Percentiles rank a stretch among this genome's conserved stretches.
These are phyloP conservation scores for Orychophragmus violaceus DNA, from an alignment of 345 rosid genomes.

Conservation along the genomic window DNA sequence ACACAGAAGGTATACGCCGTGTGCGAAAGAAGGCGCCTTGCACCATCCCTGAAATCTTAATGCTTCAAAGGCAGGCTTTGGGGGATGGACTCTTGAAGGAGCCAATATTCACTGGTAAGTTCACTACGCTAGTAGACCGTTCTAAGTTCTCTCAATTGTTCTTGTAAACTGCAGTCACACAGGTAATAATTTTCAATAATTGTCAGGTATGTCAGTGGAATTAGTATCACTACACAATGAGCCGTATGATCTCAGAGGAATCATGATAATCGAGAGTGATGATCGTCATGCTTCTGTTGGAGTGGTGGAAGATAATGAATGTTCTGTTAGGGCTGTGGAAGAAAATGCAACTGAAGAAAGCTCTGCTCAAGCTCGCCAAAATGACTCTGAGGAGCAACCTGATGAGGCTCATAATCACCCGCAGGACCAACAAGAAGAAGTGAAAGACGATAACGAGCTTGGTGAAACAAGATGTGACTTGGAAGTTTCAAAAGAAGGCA, in stretches of 20 bases:
- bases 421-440: constrained; percentile 14
- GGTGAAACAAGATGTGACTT: constrained; percentile 36
- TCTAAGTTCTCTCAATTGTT: constrained; percentile 5
- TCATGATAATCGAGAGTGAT: constrained; percentile 42
- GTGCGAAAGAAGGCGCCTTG: constrained; percentile 98
- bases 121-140: constrained; percentile 10
- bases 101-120: constrained; percentile 71
- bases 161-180: constrained; percentile 11
- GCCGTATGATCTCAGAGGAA: constrained; percentile 57
- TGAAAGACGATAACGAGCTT: constrained; percentile 34
- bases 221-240: constrained; percentile 49
- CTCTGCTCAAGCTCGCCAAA: constrained; percentile 9
- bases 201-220: constrained; percentile 70
- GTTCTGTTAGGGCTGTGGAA: constrained; percentile 32
- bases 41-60: constrained; percentile 72
- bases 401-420: constrained; percentile 6
- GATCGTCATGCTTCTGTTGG: constrained; percentile 37
- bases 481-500: constrained; percentile 39
- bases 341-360: constrained; percentile 37
- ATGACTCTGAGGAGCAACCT: constrained; percentile 16
- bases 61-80: constrained; percentile 73
- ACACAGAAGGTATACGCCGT: constrained; percentile 89
- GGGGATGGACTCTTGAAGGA: constrained; percentile 68
- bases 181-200: constrained; percentile 5
- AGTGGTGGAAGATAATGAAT: constrained; percentile 36